Base-by-base conservation (phyloP, 129 eudicot species). In the Flaveria bidentis region DNA sequence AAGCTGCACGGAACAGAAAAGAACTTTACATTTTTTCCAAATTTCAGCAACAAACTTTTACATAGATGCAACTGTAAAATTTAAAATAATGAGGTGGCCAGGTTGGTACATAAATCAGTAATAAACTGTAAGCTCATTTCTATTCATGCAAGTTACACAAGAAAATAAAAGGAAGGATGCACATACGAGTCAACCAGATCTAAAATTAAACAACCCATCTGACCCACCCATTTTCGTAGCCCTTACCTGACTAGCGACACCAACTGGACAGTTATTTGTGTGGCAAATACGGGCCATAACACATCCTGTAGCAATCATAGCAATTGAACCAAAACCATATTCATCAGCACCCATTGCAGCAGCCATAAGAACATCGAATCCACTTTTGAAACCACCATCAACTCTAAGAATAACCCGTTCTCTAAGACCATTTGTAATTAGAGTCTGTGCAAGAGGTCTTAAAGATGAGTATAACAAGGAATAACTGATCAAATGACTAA, bases 281-380 rank as follows among this genome's bases (percentile, higher is more conserved):
- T 95, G 99, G 89, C 99, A 95, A 26, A 95, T 95, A 75, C 97
- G 97, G 81, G 99, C 99, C 99, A 95, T 95, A 62, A 95, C 89
- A 73, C 99, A 95, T 28, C 99, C 99, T 16, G 99, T 95, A 70
- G 99, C 99, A 83, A 95, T 95, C 99, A 95, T 95, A 2, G 99
- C 99, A 71, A 95, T 71, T 12, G 99, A 95, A 82, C 99, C 99
- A 74, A 95, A 95, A 64, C 99, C 99, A 62, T 91, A 95, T 71
- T 95, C 99, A 86, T 95, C 99, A 63, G 99, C 99, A 84, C 99
- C 99, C 99, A 95, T 89, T 76, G 91, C 87, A 81, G 99, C 97
- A 76, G 96, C 99, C 97, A 95, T 95, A 30, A 95, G 76, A 67
- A 95, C 99, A 85, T 95, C 99, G 72, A 95, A 87, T 75, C 99